phyloP scores from a whole-genome alignment of 805 yeast genomes.

The Metschnikowia kunwiensis region DNA sequence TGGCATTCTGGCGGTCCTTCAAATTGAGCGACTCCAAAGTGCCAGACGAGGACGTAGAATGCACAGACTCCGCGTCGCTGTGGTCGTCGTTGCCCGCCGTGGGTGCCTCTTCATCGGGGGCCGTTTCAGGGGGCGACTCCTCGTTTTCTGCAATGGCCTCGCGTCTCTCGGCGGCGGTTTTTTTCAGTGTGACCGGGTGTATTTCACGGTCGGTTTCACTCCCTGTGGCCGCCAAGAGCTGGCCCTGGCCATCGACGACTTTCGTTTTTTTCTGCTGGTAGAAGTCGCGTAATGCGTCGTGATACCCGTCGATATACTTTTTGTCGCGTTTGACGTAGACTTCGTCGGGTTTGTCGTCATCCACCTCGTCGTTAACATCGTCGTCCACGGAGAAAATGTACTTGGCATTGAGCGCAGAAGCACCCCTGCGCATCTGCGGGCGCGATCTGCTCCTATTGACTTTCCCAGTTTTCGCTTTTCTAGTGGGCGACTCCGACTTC shows the following conservation, averaged over 20 bases:
- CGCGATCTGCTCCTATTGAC: slow-evolving; percentile 23
- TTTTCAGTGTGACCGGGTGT: slow-evolving; percentile 4
- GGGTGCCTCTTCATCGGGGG: neutral
- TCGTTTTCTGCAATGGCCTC: neutral
- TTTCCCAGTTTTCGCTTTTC: slow-evolving; percentile 13
- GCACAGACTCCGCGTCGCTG: slow-evolving; percentile 25
- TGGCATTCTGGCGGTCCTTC: slow-evolving; percentile 92
- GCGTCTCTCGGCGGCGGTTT: neutral
- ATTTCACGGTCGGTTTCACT: slow-evolving; percentile 1
- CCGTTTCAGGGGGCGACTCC: neutral
- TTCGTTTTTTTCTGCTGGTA: slow-evolving; percentile 22
- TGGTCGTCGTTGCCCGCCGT: slow-evolving; percentile 5
- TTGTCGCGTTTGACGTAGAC: slow-evolving; percentile 35
- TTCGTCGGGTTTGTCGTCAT: slow-evolving; percentile 44
- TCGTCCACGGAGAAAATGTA: slow-evolving; percentile 76
- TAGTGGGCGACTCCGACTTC: slow-evolving; percentile 12
- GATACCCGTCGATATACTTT: slow-evolving; percentile 65
- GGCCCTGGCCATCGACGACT: slow-evolving; percentile 7
- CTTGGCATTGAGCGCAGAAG: slow-evolving; percentile 24
- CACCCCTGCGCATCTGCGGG: slow-evolving; percentile 32
- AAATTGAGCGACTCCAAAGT: slow-evolving; percentile 83
- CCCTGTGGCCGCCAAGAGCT: neutral
- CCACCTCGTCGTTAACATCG: slow-evolving; percentile 58
- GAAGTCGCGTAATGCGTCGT: slow-evolving; percentile 58
- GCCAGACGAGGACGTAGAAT: slow-evolving; percentile 34